These are phyloP conservation scores for Alternaria dauci DNA, from an alignment of 2,329 filamentous ascomycete genomes.

Conservation along the genomic window DNA sequence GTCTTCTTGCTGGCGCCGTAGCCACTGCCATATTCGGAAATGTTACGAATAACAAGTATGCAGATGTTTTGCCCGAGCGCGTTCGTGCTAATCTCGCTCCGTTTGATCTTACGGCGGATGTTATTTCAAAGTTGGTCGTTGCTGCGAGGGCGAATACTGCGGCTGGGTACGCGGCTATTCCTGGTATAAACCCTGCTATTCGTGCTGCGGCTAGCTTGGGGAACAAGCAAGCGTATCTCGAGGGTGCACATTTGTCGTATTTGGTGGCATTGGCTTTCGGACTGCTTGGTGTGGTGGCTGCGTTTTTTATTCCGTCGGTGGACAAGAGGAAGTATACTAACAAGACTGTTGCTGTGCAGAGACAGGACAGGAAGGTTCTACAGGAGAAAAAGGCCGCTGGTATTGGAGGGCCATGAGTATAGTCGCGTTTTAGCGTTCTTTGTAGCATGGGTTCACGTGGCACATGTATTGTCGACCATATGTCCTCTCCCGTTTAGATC, in stretches of 20 bases:
- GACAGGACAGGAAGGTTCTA: slow-evolving; percentile 32
- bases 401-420: not conserved
- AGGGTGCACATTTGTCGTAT: slow-evolving; percentile 38
- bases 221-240: slow-evolving; percentile 41
- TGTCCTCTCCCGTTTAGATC: not conserved
- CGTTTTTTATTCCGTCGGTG: slow-evolving; percentile 39
- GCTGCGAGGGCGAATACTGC: slow-evolving; percentile 37
- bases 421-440: not conserved
- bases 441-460: not conserved
- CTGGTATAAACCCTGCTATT: slow-evolving; percentile 40
- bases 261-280: slow-evolving; percentile 46
- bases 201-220: slow-evolving; percentile 35
- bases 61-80: slow-evolving; percentile 17
- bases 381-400: slow-evolving; percentile 29
- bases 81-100: slow-evolving; percentile 28
- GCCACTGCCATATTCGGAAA: slow-evolving; percentile 42
- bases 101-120: slow-evolving; percentile 27
- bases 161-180: slow-evolving; percentile 37
- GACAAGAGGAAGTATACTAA: slow-evolving; percentile 40
- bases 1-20: slow-evolving; percentile 39
- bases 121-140: slow-evolving; percentile 26
- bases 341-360: slow-evolving; percentile 40
- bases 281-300: slow-evolving; percentile 34
- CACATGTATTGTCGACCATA: not conserved
- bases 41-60: slow-evolving; percentile 42